These are phyloP conservation scores for Phytophthora hybrid DNA, from an alignment of 352 stramenopile genomes.

Conservation along the genomic window DNA sequence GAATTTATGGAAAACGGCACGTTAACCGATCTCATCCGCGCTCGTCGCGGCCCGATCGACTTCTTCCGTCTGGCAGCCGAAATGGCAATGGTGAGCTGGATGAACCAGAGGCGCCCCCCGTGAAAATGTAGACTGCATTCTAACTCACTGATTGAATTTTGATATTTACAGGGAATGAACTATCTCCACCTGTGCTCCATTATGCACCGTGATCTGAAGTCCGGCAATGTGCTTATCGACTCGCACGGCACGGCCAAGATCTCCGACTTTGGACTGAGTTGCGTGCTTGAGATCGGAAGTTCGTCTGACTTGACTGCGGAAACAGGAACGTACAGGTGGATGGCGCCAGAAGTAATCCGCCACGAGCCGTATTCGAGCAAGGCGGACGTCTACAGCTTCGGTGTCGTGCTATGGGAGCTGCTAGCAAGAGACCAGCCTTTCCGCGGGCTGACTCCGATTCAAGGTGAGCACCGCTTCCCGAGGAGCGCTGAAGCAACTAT, in stretches of 20 bases:
- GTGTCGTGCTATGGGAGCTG: slow-evolving; percentile 89
- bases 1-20: slow-evolving; percentile 92
- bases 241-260: slow-evolving; percentile 87
- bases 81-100: slow-evolving; percentile 73
- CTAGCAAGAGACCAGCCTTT: slow-evolving; percentile 88
- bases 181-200: slow-evolving; percentile 95
- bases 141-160: slow-evolving; percentile 5
- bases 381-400: slow-evolving; percentile 96
- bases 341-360: slow-evolving; percentile 95
- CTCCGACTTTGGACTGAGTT: slow-evolving; percentile 90
- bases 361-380: slow-evolving; percentile 95
- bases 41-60: slow-evolving; percentile 68
- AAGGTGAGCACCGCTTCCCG: slow-evolving; percentile 55
- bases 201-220: slow-evolving; percentile 97
- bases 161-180: slow-evolving; percentile 86
- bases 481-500: background rate
- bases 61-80: slow-evolving; percentile 83
- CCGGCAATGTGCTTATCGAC: slow-evolving; percentile 94
- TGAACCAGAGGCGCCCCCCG: background rate
- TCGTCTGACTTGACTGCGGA: slow-evolving; percentile 86
- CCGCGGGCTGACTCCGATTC: slow-evolving; percentile 82
- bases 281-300: slow-evolving; percentile 80
- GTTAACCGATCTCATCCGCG: slow-evolving; percentile 83
- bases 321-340: slow-evolving; percentile 94
- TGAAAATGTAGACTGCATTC: background rate